phyloP scores from a whole-genome alignment of 2,329 filamentous ascomycete genomes.

The Nectriaceae sp. region DNA sequence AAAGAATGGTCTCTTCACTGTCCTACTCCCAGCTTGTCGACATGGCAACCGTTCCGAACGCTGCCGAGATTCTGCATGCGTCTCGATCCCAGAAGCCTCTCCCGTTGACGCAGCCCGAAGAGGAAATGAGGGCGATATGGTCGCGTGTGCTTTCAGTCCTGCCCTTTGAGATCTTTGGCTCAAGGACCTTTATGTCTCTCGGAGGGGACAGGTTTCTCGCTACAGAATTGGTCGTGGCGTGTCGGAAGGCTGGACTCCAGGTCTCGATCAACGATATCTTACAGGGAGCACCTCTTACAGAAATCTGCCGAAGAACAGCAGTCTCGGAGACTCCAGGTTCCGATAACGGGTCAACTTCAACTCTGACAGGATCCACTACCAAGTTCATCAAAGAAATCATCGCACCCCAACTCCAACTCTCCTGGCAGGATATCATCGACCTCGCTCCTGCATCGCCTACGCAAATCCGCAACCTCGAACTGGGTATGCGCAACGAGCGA shows the following conservation, averaged over 20 bases:
- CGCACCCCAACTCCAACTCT: constrained; percentile 44
- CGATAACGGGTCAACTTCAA: not conserved
- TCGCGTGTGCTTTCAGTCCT: constrained; percentile 43
- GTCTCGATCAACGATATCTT: constrained; percentile 47
- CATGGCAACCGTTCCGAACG: constrained; percentile 41
- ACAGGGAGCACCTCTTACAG: constrained; percentile 42
- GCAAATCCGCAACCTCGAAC: constrained; percentile 51
- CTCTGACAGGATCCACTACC: constrained; percentile 26
- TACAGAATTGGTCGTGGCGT: constrained; percentile 45
- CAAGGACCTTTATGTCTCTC: constrained; percentile 47
- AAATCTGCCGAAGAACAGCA: constrained; percentile 43
- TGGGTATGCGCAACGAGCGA: constrained; percentile 44
- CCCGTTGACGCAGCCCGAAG: constrained; percentile 49
- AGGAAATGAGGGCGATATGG: constrained; percentile 51
- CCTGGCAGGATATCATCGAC: constrained; percentile 46
- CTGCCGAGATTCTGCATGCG: constrained; percentile 37
- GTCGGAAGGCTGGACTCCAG: constrained; percentile 43
- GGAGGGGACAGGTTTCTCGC: constrained; percentile 51
- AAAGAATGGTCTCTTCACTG: constrained; percentile 44
- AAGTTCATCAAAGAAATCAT: constrained; percentile 43
- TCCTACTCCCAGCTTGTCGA: constrained; percentile 45
- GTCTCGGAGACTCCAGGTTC: constrained; percentile 9
- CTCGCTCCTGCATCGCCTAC: constrained; percentile 50
- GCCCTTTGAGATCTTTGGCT: constrained; percentile 41
- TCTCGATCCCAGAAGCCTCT: constrained; percentile 42